Percentiles rank a stretch among this genome's conserved stretches.
These are phyloP conservation scores for Plasmodium billcollinsi DNA, from an alignment of 169 alveolate genomes.

Conservation along the genomic window DNA sequence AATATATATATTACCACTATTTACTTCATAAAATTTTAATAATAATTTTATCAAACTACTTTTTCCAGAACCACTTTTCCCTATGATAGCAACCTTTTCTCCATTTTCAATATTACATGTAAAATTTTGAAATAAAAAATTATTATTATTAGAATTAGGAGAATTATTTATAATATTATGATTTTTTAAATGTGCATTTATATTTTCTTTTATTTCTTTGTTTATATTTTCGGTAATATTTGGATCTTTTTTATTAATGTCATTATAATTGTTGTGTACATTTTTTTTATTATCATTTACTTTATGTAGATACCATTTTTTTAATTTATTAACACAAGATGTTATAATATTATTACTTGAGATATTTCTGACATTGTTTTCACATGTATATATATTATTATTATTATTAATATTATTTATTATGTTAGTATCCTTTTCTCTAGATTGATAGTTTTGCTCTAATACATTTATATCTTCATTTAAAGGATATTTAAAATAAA, in stretches of 20 bases:
- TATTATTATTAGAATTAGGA: not conserved
- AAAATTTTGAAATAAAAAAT: conserved; percentile 65
- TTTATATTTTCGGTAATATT: not conserved
- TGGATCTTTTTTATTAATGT: not conserved
- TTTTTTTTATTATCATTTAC: not conserved
- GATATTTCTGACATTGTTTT: not conserved
- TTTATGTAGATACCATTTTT: no score
- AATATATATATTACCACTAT: conserved; percentile 88
- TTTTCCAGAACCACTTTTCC: conserved; percentile 97
- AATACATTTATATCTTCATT: conserved; percentile 2
- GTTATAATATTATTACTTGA: not conserved
- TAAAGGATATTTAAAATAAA: conserved; percentile 54
- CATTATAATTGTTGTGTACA: not conserved
- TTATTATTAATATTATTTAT: not conserved
- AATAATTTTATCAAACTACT: conserved; percentile 93
- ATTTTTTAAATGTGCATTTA: not conserved
- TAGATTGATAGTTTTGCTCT: not conserved
- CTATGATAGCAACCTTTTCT: conserved; percentile 81
- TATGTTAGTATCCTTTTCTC: not conserved
- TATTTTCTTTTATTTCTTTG: conserved; percentile 1
- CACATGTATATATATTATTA: not conserved
- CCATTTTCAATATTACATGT: conserved; percentile 59
- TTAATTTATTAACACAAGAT: no score
- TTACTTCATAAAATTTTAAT: conserved; percentile 93
- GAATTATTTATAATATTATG: not conserved